Conservation (phyloP, 192 early-diverging fungal species). For the Coemansia sp. region DNA sequence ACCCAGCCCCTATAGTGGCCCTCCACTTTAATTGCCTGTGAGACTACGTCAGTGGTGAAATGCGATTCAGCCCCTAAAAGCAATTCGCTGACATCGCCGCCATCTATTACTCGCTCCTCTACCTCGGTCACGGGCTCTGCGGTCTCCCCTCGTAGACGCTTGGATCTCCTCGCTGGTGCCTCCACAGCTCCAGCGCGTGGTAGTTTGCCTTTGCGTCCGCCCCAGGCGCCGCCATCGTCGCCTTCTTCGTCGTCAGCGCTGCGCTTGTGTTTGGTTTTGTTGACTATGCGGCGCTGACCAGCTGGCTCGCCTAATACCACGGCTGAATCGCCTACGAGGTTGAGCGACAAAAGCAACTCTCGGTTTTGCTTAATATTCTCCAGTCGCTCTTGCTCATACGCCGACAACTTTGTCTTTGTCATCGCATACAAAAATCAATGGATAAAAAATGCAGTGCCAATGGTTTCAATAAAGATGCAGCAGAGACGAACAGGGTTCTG, state of each 20-base stretch:
- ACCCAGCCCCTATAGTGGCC: slow-evolving; percentile 71
- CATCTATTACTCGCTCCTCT: slow-evolving; percentile 38
- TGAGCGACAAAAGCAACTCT: slow-evolving; percentile 57
- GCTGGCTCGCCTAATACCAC: not conserved
- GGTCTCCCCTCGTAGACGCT: slow-evolving; percentile 44
- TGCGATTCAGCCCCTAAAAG: slow-evolving; percentile 57
- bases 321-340: slow-evolving; percentile 21
- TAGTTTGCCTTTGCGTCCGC: slow-evolving; percentile 6
- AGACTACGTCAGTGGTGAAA: slow-evolving; percentile 52
- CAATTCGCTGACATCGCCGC: slow-evolving; percentile 24
- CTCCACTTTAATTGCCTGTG: slow-evolving; percentile 57
- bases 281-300: slow-evolving; percentile 1
- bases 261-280: slow-evolving; percentile 8
- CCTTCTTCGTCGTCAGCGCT: not conserved
- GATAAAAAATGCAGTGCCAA: not conserved
- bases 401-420: slow-evolving; percentile 29
- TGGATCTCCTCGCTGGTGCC: slow-evolving; percentile 32
- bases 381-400: slow-evolving; percentile 55
- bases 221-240: slow-evolving; percentile 12
- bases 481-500: not conserved
- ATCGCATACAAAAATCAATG: not conserved
- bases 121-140: slow-evolving; percentile 26
- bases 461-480: too few relatives aligned
- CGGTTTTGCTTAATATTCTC: slow-evolving; percentile 64
- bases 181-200: not conserved